These are phyloP conservation scores for Eustoma russellianum DNA, from an alignment of 257 asterid species.

Conservation along the genomic window DNA sequence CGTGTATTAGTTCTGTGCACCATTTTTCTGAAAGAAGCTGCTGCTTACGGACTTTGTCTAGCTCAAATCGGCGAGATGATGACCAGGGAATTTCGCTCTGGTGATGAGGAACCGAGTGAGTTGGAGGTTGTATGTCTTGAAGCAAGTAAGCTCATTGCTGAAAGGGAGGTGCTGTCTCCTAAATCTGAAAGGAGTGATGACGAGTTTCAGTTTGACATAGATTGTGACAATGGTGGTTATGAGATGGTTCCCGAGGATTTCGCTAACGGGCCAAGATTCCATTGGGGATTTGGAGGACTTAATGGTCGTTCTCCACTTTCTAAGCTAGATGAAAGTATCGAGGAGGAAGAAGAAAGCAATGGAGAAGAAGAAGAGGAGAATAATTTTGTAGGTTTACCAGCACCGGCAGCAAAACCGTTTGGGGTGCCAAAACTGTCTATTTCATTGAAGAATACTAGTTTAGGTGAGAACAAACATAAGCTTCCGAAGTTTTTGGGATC, in stretches of 20 bases:
- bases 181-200: constrained; percentile 36
- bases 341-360: constrained; percentile 61
- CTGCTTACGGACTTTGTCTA: constrained; percentile 69
- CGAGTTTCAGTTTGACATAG: constrained; percentile 68
- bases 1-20: constrained; percentile 73
- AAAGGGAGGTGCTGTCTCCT: constrained; percentile 41
- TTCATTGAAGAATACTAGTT: constrained; percentile 43
- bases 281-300: constrained; percentile 40
- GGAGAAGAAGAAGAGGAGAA: constrained; percentile 29
- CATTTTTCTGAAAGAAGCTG: constrained; percentile 81
- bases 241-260: constrained; percentile 26
- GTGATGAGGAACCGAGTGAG: constrained; percentile 96
- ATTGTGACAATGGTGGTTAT: constrained; percentile 38
- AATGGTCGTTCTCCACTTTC: constrained; percentile 53
- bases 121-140: constrained; percentile 84
- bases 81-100: constrained; percentile 80
- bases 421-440: constrained; percentile 40
- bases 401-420: constrained; percentile 16
- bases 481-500: constrained; percentile 34
- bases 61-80: constrained; percentile 98
- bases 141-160: constrained; percentile 53
- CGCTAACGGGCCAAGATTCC: constrained; percentile 26
- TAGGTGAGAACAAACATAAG: constrained; percentile 56
- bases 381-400: constrained; percentile 17
- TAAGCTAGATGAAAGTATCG: constrained; percentile 57